Evolutionary conservation across 495 filamentous ascomycete species (phyloP), one percentile per base, ranked within the genome.

Genomic region (Astrothelium subdiscretum): DNA sequence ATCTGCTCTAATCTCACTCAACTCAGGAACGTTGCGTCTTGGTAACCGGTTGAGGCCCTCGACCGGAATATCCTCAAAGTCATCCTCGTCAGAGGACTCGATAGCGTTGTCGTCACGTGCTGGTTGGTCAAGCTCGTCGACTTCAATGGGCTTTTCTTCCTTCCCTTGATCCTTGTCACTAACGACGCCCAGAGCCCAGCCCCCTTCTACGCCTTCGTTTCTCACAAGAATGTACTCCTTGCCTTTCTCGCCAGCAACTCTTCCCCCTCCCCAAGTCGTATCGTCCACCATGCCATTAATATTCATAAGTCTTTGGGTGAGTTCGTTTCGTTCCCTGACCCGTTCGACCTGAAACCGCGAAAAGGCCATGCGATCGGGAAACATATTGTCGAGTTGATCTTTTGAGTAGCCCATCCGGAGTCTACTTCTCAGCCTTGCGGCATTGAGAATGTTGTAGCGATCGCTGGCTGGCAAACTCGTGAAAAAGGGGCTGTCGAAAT

Each of bases 311-410:
- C 92, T 82, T 72, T 97, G 94, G 0, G 94, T 97, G n/a, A 98
- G 77, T 62, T 96, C 86, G 71, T 97, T 98, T 42, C 94, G 81
- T 71, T 97, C 91, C 66, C 77, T 81, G 20, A 97, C 95, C 35
- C 94, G 79, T 67, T 96, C 95, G 61, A 98, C 96, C 76, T 98
- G 94, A 71, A 98, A 98, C 58, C 79, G 86, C 0, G 90, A 95
- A 66, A 98, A 98, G 3, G 87, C 94, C 90, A 97, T 96, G n/a
- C 94, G 83, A 70, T 98, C 86, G 0, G 94, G 95, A 67, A 98
- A 98, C 94, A 97, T 97, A 31, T 73, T 81, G 66, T 97, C 91
- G 20, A 98, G 74, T 70, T 98, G 94, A 66, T 97, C 94, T 74
- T 96, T 97, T 59, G 90, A 92, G 68, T 96, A 81, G 0, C 94